Conservation (phyloP, 257 asterid species). For the Nyctanthes arbortristis region DNA sequence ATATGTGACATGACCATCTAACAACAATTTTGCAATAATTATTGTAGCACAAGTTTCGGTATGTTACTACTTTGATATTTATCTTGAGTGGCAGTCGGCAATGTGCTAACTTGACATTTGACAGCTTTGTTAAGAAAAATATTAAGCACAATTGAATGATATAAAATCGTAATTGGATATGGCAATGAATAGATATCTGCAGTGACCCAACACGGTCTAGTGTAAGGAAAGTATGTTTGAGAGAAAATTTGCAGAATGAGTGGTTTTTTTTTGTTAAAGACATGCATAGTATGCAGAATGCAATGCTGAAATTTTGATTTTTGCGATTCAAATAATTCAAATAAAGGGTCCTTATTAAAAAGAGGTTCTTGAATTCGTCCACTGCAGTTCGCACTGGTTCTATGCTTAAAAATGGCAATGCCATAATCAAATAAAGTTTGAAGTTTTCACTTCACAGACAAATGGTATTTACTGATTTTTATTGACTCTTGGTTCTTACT, state of each 20-base stretch:
- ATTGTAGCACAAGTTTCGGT: not conserved
- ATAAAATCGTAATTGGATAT: slow-evolving; percentile 7
- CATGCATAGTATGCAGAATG: not conserved
- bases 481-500: slow-evolving; percentile 16
- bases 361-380: not conserved
- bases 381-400: not conserved
- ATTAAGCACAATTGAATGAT: not conserved
- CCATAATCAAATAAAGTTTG: not conserved
- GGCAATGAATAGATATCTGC: not conserved
- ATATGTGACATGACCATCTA: slow-evolving; percentile 32
- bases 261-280: not conserved
- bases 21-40: slow-evolving; percentile 11
- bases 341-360: not conserved
- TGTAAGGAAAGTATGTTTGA: not conserved
- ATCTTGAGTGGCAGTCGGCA: not conserved
- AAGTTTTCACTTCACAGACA: slow-evolving; percentile 2
- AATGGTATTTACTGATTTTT: not conserved
- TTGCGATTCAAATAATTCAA: not conserved
- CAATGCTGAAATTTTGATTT: not conserved
- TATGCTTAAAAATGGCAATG: slow-evolving; percentile 9
- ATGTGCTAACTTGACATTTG: not conserved
- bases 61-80: not conserved
- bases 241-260: not conserved
- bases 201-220: not conserved
- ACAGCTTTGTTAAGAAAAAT: not conserved